Conservation (phyloP, 108 stramenopile species). For the Cyclotella cryptica region DNA sequence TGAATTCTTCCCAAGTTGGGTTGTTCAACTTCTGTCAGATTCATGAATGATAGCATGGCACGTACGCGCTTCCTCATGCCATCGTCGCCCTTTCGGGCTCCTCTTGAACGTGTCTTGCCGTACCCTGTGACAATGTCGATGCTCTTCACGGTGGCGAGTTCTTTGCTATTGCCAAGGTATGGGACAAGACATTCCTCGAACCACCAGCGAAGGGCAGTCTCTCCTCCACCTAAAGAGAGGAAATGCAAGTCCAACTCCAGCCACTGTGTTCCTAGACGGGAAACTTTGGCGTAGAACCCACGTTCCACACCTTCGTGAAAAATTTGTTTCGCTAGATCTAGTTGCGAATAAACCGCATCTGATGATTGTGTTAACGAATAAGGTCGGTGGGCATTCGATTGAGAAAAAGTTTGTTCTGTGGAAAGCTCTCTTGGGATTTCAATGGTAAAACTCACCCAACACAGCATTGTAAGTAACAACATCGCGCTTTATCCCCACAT, state of each 20-base stretch:
- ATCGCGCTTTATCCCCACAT: conserved; percentile 67
- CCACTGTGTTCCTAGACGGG: conserved; percentile 85
- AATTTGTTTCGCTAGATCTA: conserved; percentile 72
- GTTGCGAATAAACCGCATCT: conserved; percentile 84
- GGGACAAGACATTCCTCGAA: conserved; percentile 88
- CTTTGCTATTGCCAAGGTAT: conserved; percentile 72
- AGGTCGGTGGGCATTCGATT: too few relatives aligned
- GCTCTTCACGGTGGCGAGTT: conserved; percentile 74
- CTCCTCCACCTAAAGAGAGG: conserved; percentile 85
- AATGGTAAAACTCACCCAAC: conserved; percentile 39
- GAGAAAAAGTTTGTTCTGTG: not conserved
- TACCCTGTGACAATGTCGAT: conserved; percentile 93
- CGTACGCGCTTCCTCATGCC: conserved; percentile 85
- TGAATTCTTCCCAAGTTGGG: conserved; percentile 86
- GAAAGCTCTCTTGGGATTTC: not conserved
- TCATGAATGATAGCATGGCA: conserved; percentile 88
- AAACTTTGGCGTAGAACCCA: conserved; percentile 87
- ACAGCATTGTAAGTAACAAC: conserved; percentile 91
- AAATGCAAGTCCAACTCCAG: conserved; percentile 89
- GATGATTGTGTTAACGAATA: not conserved
- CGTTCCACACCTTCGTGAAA: conserved; percentile 83
- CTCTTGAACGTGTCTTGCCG: conserved; percentile 83
- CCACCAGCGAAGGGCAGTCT: conserved; percentile 89
- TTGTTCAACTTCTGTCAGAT: conserved; percentile 73
- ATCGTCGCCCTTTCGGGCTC: conserved; percentile 79